A percentile compares a stretch with the other conserved stretches of the same genome.
phyloP scores from a whole-genome alignment of 108 stramenopile species.

The Schizochytrium sp. region DNA sequence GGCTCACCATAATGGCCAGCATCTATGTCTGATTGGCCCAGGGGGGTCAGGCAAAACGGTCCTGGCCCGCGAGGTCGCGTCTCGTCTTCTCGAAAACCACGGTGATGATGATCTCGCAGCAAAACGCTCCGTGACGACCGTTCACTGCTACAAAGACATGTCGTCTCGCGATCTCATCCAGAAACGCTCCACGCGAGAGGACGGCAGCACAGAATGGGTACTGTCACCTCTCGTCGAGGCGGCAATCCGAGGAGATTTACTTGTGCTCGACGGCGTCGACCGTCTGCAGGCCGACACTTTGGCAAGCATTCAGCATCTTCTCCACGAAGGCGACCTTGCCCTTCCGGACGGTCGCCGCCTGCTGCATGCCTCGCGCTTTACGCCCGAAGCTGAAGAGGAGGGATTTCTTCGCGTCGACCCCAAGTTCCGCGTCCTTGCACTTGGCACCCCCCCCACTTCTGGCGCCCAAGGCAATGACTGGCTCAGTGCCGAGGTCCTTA shows the following conservation, averaged over 20 bases:
- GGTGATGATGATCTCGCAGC: no score
- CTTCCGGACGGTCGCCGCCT: neutral
- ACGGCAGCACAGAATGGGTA: slow-evolving; percentile 64
- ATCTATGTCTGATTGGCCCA: neutral
- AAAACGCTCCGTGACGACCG: neutral
- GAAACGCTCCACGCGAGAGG: slow-evolving; percentile 43
- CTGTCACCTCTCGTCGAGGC: slow-evolving; percentile 62
- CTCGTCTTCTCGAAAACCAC: neutral
- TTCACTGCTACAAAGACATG: slow-evolving; percentile 63
- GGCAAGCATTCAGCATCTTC: neutral
- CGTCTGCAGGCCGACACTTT: neutral
- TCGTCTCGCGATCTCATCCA: slow-evolving; percentile 63
- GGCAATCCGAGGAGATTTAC: slow-evolving; percentile 46
- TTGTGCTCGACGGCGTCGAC: slow-evolving; percentile 70
- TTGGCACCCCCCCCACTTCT: neutral
- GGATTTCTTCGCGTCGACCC: neutral
- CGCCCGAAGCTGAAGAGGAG: neutral
- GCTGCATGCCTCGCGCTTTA: neutral
- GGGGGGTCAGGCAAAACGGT: neutral
- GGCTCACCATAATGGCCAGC: neutral
- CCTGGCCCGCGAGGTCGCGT: neutral
- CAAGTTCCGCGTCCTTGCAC: neutral
- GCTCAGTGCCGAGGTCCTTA: neutral
- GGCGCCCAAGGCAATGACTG: neutral
- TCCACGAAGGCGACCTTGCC: neutral